Evolutionary conservation across 2,329 filamentous ascomycete species (phyloP), one percentile per base, ranked within the genome.

Genomic region (Cordyceps javanica): DNA sequence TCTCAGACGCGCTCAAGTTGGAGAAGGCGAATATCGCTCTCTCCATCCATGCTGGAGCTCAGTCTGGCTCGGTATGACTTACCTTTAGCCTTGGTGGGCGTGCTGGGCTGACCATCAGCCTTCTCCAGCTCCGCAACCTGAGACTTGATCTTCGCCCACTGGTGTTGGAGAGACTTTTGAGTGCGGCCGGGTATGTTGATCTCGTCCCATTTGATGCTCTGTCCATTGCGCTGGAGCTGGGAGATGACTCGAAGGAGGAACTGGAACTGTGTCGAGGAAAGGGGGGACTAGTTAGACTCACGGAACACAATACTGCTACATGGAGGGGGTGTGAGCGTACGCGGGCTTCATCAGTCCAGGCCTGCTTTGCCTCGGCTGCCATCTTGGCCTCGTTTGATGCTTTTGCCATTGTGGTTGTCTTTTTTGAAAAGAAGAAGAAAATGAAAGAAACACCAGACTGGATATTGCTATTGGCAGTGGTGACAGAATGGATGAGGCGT

Each of bases 61-160:
- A n/a, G n/a, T n/a, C n/a, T n/a, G n/a, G n/a, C n/a, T n/a, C n/a
- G n/a, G n/a, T n/a, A n/a, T n/a, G n/a, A 26, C 39, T n/a, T 53
- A 58, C 56, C 49, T 41, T 34, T 53, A 39, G 8, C 28, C 30
- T 57, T 57, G 19, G 26, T 13, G 7, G 46, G 55, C 38, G 46
- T 57, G 14, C 19, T 55, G 58, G 19, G 54, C n/a, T 25, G 48
- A 26, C n/a, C 52, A 14, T 11, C n/a, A 14, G 10, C 9, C 45
- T 32, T 58, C 42, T 71, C 68, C 48, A 71, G 62, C 5, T 72
- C 69, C 6, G 59, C 57, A 38, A 62, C 58, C 38, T 59, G 50
- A 3, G 49, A 30, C 13, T 42, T 19, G 19, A 65, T 61, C 28
- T 61, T 59, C 19, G 58, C 41, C 64, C 64, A 66, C 45, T 61